Evolutionary conservation across 306 rosid species (phyloP).

Genomic region (Acacia melanoxylon): DNA sequence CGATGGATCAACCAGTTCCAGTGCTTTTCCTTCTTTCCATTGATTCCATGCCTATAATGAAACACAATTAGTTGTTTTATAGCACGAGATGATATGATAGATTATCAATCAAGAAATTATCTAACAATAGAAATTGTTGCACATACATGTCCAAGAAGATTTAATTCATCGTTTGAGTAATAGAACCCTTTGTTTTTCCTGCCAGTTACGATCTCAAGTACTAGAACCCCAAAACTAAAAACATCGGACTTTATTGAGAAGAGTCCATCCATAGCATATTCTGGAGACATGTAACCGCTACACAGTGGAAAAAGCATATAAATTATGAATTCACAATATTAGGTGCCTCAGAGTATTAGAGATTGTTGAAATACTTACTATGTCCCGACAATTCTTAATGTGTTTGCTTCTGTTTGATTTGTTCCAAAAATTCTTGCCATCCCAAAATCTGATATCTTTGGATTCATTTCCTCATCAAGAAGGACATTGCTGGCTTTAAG

Average conservation of each 20-base stretch:
- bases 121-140: neutral
- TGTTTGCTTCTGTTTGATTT: conserved; percentile 74
- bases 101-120: neutral
- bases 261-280: conserved; percentile 77
- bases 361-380: conserved; percentile 55
- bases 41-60: conserved; percentile 61
- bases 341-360: neutral
- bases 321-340: neutral
- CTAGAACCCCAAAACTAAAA: conserved; percentile 80
- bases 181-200: conserved; percentile 75
- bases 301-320: conserved; percentile 1
- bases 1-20: conserved; percentile 57
- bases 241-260: conserved; percentile 76
- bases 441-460: conserved; percentile 82
- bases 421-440: conserved; percentile 77
- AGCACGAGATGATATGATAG: neutral
- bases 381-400: conserved; percentile 75
- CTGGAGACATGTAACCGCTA: conserved; percentile 85
- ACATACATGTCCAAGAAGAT: conserved; percentile 75
- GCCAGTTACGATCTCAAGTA: conserved; percentile 65
- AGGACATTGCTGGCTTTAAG: conserved; percentile 79
- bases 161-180: conserved; percentile 47
- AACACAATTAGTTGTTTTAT: conserved; percentile 6
- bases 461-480: conserved; percentile 65
- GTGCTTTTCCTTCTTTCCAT: conserved; percentile 64